phyloP scores from a whole-genome alignment of 495 filamentous ascomycete genomes.

The Penicillium fimorum region DNA sequence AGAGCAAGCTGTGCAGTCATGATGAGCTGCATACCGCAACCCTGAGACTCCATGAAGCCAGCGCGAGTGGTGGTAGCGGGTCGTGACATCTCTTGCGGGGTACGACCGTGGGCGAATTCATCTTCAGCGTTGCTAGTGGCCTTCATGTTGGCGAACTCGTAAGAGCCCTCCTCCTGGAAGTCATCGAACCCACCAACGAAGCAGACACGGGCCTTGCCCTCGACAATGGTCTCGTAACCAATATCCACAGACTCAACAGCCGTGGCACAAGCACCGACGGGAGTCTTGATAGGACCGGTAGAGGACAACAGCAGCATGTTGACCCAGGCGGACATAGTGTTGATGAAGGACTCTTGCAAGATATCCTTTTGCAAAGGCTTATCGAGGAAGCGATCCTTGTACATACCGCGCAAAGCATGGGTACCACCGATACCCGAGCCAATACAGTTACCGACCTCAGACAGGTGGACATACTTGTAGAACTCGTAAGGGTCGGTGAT shows the following conservation, averaged over 20 bases:
- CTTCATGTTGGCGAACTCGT: conserved; percentile 99
- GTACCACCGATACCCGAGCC: conserved; percentile 97
- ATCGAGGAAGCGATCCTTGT: conserved; percentile 95
- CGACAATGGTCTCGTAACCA: conserved; percentile 95
- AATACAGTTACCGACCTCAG: conserved; percentile 96
- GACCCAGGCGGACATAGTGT: conserved; percentile 99
- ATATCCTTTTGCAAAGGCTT: conserved; percentile 99
- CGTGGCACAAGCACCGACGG: conserved; percentile 95
- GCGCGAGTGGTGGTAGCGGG: conserved; percentile 94
- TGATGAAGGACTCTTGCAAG: conserved; percentile 99
- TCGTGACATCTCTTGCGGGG: conserved; percentile 95
- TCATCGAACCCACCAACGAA: conserved; percentile 99
- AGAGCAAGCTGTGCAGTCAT: conserved; percentile 95
- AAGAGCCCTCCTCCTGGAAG: conserved; percentile 98
- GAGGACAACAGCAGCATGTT: conserved; percentile 98
- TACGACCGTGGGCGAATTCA: conserved; percentile 92
- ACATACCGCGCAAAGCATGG: conserved; percentile 90
- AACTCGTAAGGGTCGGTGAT: conserved; percentile 99
- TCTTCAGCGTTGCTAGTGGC: conserved; percentile 96
- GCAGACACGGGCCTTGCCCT: conserved; percentile 95
- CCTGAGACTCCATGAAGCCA: conserved; percentile 99
- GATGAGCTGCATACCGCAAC: conserved; percentile 96
- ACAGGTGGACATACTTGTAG: conserved; percentile 98
- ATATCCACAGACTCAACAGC: conserved; percentile 97
- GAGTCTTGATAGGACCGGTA: conserved; percentile 97